Base-by-base conservation (phyloP, 176 grass and related monocot genomes). In the Typha latifolia region DNA sequence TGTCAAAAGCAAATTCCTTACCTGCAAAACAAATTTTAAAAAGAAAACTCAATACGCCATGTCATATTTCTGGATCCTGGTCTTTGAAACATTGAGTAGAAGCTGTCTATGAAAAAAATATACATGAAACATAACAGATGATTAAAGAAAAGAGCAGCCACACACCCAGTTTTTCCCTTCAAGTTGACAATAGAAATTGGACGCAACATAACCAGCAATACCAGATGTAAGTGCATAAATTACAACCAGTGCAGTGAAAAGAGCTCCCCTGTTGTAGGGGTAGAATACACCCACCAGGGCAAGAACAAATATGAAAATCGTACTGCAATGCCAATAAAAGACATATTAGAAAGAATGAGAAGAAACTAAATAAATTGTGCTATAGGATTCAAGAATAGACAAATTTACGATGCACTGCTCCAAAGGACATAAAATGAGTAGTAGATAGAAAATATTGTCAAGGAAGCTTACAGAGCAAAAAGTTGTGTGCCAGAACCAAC, bases 181-280 rank as follows among this genome's bases (percentile, higher is more conserved):
- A 18, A 65, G 32, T 18, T 65, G 63, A 43, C 27, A 47, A 43
- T 65, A 65, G 63, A 65, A 47, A 65, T 32, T 37, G 7, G 63
- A n/a, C 16, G 63, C 27, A 65, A 47, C 32, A 65, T 65, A 65
- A 47, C 63, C 63, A 65, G 63, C 63, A 37, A 65, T 65, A 29
- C 63, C 63, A 65, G 63, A 65, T 65, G 63, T 65, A 43, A 65
- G 63, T 43, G 63, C 63, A 18, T 65, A 65, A n/a, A 65, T 65
- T 16, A 65, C 63, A 65, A 65, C 63, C 14, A 65, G n/a, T 65
- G 63, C 63, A 65, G 63, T 65, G 63, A 65, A 65, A 65, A 65
- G 63, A 65, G 63, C 63, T 37, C 63, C 63, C 9, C 63, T 32
- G 34, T 65, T 65, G 32, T 65, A 65, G 3, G 63, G 63, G 63